These are phyloP conservation scores for Oryza nivara DNA, from an alignment of 176 grass and related monocot genomes.

Conservation along the genomic window DNA sequence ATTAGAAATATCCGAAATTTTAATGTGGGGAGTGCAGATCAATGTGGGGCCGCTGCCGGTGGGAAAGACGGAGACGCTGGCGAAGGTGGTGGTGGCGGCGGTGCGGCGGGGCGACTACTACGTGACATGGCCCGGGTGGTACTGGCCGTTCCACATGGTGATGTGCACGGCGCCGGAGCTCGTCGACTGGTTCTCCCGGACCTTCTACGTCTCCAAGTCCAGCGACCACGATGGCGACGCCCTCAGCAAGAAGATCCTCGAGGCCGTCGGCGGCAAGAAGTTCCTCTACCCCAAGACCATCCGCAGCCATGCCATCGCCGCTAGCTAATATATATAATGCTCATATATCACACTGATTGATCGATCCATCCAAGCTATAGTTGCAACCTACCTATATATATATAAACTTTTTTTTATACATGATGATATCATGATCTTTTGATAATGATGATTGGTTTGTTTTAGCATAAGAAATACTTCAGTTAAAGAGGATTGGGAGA, in stretches of 20 bases:
- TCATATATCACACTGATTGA: too few species aligned
- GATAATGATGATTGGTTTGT: background rate
- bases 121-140: conserved; percentile 83
- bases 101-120: conserved; percentile 61
- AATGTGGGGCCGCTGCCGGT: conserved; percentile 71
- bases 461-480: background rate
- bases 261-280: conserved; percentile 66
- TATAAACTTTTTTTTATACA: too few species aligned
- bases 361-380: background rate
- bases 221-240: conserved; percentile 31
- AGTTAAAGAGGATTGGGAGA: background rate
- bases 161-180: conserved; percentile 80
- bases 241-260: conserved; percentile 72
- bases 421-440: background rate
- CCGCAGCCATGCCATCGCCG: conserved; percentile 17
- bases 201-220: conserved; percentile 69
- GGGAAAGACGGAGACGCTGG: conserved; percentile 64
- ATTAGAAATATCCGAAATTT: too few species aligned
- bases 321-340: conserved; percentile 11
- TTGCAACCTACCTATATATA: too few species aligned
- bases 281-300: conserved; percentile 56
- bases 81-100: conserved; percentile 63
- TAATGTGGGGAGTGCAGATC: conserved; percentile 30
- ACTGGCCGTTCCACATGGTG: conserved; percentile 82
- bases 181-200: conserved; percentile 65